Base-by-base conservation (phyloP, 805 yeast species). In the Nakazawaea ishiwadae region DNA sequence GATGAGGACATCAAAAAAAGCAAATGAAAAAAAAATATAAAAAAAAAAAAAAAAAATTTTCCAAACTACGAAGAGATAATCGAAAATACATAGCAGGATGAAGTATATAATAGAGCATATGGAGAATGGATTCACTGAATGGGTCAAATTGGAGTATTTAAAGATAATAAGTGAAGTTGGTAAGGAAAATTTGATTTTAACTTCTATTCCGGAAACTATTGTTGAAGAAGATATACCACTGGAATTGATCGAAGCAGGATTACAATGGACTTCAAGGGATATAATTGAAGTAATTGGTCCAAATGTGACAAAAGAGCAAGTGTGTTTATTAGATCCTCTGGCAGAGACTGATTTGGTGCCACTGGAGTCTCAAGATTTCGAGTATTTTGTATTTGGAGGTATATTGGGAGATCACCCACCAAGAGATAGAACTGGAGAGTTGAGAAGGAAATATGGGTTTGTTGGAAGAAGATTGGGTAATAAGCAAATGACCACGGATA, bases 401-500 rank as follows among this genome's bases (percentile, higher is more conserved):
- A 93, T 91, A 40, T 71, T 91, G 35, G 98, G 97, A 3, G 95
- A 89, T 46, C 96, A 90, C 60, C 96, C 95, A 6, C 82, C 88
- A 49, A 75, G 95, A 54, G 98, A 91, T 59, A 79, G 98, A 62
- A 91, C 99, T 2, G 93, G 90, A 2, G 93, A 90, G 54, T 72
- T 91, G 47, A 75, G 95, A 54, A 62, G 60, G 31, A 83, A 84
- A 53, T 81, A 89, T 51, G 96, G 96, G 0, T 81, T 89, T 55
- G 79, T 76, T 1, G 96, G 97, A 7, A 80, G 93, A 65, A 75
- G 96, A 58, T 69, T 91, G 40, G 98, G 96, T 2, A 75, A 69
- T 39, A 75, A 84, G 50, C 99, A 91, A 59, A 93, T 91, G 98
- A 88, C 98, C 14, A 91, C 99, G 0, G 99, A 91, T 58, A 91